These are phyloP conservation scores for Ceratocystiopsis minuta DNA, from an alignment of 2,329 filamentous ascomycete species.

Conservation along the genomic window DNA sequence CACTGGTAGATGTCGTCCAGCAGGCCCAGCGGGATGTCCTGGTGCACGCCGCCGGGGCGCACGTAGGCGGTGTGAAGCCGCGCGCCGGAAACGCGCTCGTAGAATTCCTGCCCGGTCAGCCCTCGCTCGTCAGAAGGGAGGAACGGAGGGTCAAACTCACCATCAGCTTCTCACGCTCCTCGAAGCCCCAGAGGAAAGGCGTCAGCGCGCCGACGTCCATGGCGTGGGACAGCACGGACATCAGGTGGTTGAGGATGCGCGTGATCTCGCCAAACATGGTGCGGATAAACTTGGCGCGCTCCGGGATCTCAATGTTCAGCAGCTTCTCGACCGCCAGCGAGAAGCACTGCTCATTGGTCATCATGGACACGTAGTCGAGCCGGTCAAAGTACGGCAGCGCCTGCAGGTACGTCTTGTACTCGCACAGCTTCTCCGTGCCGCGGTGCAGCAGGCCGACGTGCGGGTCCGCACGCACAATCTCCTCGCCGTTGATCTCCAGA, in stretches of 20 bases:
- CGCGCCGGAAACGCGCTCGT: slow-evolving; percentile 95
- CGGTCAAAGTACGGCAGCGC: slow-evolving; percentile 97
- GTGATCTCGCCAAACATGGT: slow-evolving; percentile 94
- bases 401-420: slow-evolving; percentile 99
- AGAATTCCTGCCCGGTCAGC: slow-evolving; percentile 63
- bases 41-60: slow-evolving; percentile 85
- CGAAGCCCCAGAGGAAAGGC: slow-evolving; percentile 97
- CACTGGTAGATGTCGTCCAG: slow-evolving; percentile 99
- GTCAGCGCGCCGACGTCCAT: slow-evolving; percentile 98
- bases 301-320: slow-evolving; percentile 87
- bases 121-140: too few relatives aligned
- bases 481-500: slow-evolving; percentile 92
- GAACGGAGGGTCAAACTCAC: slow-evolving; percentile 30
- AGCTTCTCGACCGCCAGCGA: slow-evolving; percentile 93
- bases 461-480: slow-evolving; percentile 89
- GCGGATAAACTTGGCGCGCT: slow-evolving; percentile 90
- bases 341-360: slow-evolving; percentile 99
- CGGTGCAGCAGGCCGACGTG: slow-evolving; percentile 93
- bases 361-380: slow-evolving; percentile 98
- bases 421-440: slow-evolving; percentile 97
- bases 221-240: slow-evolving; percentile 92
- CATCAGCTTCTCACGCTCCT: slow-evolving; percentile 99
- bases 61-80: slow-evolving; percentile 96
- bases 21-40: slow-evolving; percentile 83
- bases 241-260: slow-evolving; percentile 85